phyloP scores from a whole-genome alignment of 768 basidiomycete species.

The Lactarius evosmus region DNA sequence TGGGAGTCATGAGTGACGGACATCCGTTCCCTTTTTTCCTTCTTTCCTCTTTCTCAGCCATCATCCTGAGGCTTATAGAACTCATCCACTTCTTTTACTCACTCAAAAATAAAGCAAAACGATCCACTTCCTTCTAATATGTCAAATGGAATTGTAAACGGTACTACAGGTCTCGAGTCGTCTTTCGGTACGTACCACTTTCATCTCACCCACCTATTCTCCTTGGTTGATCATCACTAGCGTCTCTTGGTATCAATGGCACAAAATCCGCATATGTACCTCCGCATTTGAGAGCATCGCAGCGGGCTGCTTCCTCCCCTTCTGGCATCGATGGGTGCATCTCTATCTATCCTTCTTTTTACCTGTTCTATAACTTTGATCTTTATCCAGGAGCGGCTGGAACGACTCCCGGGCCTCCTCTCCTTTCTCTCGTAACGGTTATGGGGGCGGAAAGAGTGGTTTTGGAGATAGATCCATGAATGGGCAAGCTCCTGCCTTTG shows the following conservation, averaged over 20 bases:
- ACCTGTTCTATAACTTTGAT: conserved; percentile 10
- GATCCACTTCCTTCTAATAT: conserved; percentile 51
- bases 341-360: conserved; percentile 12
- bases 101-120: conserved; percentile 21
- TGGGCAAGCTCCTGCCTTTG: conserved; percentile 38
- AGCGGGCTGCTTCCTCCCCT: conserved; percentile 73
- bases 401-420: conserved; percentile 66
- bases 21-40: conserved; percentile 19
- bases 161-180: conserved; percentile 64
- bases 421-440: conserved; percentile 47
- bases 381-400: conserved; percentile 60
- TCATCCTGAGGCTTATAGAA: conserved; percentile 39
- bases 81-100: conserved; percentile 32
- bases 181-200: conserved; percentile 49
- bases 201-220: conserved; percentile 1
- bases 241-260: conserved; percentile 69
- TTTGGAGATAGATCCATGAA: conserved; percentile 43
- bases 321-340: conserved; percentile 51
- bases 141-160: conserved; percentile 91
- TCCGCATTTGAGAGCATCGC: conserved; percentile 80
- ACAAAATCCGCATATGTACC: conserved; percentile 82
- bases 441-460: conserved; percentile 40
- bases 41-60: conserved; percentile 36
- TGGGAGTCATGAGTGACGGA: not conserved
- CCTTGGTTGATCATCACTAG: conserved; percentile 37